These are phyloP conservation scores for Mrakiaceae sp. DNA, from an alignment of 1,284 basidiomycete species.

Conservation along the genomic window DNA sequence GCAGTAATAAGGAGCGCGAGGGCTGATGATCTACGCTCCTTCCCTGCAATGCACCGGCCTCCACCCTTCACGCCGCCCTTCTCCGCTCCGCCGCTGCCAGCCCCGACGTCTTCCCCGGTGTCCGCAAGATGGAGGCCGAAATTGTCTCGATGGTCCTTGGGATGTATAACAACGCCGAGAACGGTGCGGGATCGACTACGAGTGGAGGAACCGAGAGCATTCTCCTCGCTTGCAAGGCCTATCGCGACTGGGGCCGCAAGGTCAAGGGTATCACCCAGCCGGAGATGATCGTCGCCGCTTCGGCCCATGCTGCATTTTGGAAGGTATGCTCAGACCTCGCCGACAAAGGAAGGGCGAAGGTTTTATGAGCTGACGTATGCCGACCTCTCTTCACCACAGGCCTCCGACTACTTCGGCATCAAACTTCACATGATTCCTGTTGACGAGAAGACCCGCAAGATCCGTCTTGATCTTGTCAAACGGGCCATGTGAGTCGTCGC, in stretches of 20 bases:
- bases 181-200: slow-evolving; percentile 81
- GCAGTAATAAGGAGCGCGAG: neutral
- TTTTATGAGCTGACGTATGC: neutral
- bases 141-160: slow-evolving; percentile 64
- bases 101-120: slow-evolving; percentile 81
- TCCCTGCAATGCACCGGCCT: neutral
- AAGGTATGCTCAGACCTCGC: slow-evolving; percentile 39
- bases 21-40: slow-evolving; percentile 15
- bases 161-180: slow-evolving; percentile 60
- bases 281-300: slow-evolving; percentile 57
- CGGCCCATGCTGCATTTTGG: slow-evolving; percentile 55
- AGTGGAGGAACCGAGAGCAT: slow-evolving; percentile 95
- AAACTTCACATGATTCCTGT: slow-evolving; percentile 84
- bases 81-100: slow-evolving; percentile 72
- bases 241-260: slow-evolving; percentile 80
- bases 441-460: slow-evolving; percentile 68
- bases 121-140: slow-evolving; percentile 86
- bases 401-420: slow-evolving; percentile 77
- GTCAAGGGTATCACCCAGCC: slow-evolving; percentile 82
- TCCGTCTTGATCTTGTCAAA: slow-evolving; percentile 60
- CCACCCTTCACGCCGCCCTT: neutral
- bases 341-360: neutral
- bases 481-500: slow-evolving; percentile 65
- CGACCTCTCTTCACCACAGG: slow-evolving; percentile 26
- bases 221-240: slow-evolving; percentile 48